Evolutionary conservation across 805 yeast genomes (phyloP), one percentile per base, ranked within the genome.

Genomic region (Wickerhamiella kurtzmanii): DNA sequence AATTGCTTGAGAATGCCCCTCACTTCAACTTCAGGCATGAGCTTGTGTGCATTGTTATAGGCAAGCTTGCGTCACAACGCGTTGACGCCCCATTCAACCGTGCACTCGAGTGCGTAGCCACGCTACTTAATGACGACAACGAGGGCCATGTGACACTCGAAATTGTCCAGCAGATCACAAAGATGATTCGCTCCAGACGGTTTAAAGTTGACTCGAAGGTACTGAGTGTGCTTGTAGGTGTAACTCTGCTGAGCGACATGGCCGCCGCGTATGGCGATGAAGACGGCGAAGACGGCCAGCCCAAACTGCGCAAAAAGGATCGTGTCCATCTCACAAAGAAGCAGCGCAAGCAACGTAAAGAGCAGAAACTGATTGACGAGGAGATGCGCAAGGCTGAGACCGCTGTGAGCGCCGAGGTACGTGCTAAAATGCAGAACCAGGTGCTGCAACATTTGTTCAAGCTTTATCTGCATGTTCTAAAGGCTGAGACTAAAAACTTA

Each of bases 311-410:
- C 60, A 89, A 88, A 69, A 85, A 87, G 62, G 94, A 92, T 62
- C 72, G 96, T 55, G 86, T 85, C 2, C 95, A 88, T 68, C 66
- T 89, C 44, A 79, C 94, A n/a, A 89, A 89, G 62, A 82, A 82
- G 63, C 89, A 89, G 64, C 73, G 83, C 56, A 92, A 92, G 58
- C 81, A 77, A 17, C 74, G 94, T 52, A 88, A 88, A 61, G 97
- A 89, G 60, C 71, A 81, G 57, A 83, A 82, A 56, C 77, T 73
- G 54, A 89, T 92, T 49, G 97, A 89, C 51, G 85, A 83, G 58
- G 98, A 92, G 65, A 70, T 87, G 77, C 72, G 80, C 53, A 74
- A 70, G 52, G 97, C 97, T 5, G 95, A 92, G 62, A 81, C 78
- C 51, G 82, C 88, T 1, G 80, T 92, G 2, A 81, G 95, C 2